A percentile compares a stretch with the other conserved stretches of the same genome.
Conservation (phyloP, 768 basidiomycete species). For the Candolleomyces eurysporus region DNA sequence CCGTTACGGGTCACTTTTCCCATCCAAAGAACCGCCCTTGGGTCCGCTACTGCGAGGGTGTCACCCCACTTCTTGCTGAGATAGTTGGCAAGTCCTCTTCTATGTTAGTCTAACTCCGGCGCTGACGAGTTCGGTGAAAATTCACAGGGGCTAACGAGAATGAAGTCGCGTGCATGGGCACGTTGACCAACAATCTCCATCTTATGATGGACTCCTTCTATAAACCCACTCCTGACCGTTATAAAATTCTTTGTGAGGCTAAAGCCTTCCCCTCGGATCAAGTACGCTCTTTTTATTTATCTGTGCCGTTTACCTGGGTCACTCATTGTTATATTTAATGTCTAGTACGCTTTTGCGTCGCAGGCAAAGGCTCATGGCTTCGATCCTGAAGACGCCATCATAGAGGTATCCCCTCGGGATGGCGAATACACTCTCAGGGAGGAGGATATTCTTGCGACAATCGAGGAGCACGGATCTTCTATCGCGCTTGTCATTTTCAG, state of each 20-base stretch:
- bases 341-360: conserved; percentile 94
- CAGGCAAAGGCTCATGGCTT: conserved; percentile 81
- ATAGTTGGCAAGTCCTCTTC: conserved; percentile 65
- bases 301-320: conserved; percentile 1
- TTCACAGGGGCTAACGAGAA: conserved; percentile 73
- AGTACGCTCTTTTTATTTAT: conserved; percentile 42
- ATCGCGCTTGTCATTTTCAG: conserved; percentile 93
- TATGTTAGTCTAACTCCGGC: conserved; percentile 10
- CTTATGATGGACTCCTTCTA: conserved; percentile 95
- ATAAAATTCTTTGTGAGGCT: conserved; percentile 93
- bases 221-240: conserved; percentile 78
- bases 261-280: conserved; percentile 97
- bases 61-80: conserved; percentile 73
- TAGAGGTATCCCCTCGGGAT: conserved; percentile 75
- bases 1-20: conserved; percentile 83
- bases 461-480: conserved; percentile 67
- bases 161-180: conserved; percentile 96
- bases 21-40: conserved; percentile 86
- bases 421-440: conserved; percentile 86
- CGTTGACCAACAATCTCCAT: conserved; percentile 93
- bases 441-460: conserved; percentile 79
- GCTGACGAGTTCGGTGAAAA: conserved; percentile 19
- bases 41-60: conserved; percentile 71
- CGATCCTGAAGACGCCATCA: conserved; percentile 67
- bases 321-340: conserved; percentile 8